Base-by-base conservation (phyloP, 768 basidiomycete genomes). In the Russula vinacea region DNA sequence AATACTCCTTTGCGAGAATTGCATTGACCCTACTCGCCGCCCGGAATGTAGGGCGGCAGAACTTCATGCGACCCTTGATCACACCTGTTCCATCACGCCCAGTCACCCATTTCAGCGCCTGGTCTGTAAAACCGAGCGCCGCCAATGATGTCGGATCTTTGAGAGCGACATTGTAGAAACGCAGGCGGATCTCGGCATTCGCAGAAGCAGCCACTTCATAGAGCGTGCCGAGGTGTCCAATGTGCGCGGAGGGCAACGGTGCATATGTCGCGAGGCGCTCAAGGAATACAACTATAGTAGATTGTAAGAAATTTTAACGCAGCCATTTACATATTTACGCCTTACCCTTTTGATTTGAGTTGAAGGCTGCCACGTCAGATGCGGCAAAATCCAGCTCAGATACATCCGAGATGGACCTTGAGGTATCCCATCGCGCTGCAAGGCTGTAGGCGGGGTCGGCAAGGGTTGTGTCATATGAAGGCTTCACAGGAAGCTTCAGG, bases 41-140 rank as follows among this genome's bases (percentile, higher is more conserved):
- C 40, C 83, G 75, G 71, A 92, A 85, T 6, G 83, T 75, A 0
- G 88, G 87, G 53, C 90, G 75, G 73, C 90, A 92, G 76, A 91
- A 91, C 72, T 92, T 92, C 90, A 92, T 92, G 39, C 90, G 79
- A 13, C 90, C 90, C 70, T 89, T 88, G 61, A 92, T 76, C 32
- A 83, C 75, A 0, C 82, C 85, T 29, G 79, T 80, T 29, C 78
- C 84, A 67, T 86, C 75, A 19, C 68, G 76, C 2, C 87, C 90
- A 16, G 85, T 81, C 24, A 91, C 82, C 90, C 90, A 92, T 32
- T 81, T 77, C 0, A 78, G 82, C 0, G 86, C 89, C 24, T 81
- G 76, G 0, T 64, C 62, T 9, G 83, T 85, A 66, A 83, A 84
- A n/a, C 71, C 70, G 44, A 74, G 73, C 3, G 88, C 86, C 1